Conservation (phyloP, 768 basidiomycete species). For the Leccinum ochraceum region DNA sequence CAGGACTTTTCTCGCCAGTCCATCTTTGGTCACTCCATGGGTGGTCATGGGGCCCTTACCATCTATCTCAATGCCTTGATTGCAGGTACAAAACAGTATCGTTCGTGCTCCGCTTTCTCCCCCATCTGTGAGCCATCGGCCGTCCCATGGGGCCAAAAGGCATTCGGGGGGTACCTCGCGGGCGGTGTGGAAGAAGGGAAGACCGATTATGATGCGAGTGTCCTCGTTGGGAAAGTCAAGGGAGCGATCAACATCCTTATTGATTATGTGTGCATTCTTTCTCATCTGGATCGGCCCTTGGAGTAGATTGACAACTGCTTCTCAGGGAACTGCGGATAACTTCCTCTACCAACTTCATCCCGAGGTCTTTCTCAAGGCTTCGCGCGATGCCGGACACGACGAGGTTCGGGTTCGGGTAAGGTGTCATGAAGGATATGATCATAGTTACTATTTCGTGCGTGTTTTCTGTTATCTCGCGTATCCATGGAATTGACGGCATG, state of each 20-base stretch:
- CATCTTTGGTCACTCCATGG: constrained; percentile 97
- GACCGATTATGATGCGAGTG: constrained; percentile 78
- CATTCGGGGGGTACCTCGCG: constrained; percentile 81
- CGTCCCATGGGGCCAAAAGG: constrained; percentile 91
- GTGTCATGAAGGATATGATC: constrained; percentile 83
- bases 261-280: constrained; percentile 67
- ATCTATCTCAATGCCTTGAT: constrained; percentile 75
- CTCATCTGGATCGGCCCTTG: not conserved
- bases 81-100: constrained; percentile 61
- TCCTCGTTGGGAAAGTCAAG: constrained; percentile 64
- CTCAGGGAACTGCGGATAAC: constrained; percentile 75
- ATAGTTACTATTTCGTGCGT: constrained; percentile 84
- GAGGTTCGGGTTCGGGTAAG: constrained; percentile 78
- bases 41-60: constrained; percentile 92
- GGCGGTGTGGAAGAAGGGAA: constrained; percentile 78
- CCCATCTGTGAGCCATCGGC: constrained; percentile 85
- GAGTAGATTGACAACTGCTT: constrained; percentile 1
- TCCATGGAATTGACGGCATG: constrained; percentile 1
- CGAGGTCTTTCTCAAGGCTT: constrained; percentile 81
- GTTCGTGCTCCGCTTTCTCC: constrained; percentile 87
- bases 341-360: constrained; percentile 91
- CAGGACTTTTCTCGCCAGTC: constrained; percentile 85
- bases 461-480: not conserved
- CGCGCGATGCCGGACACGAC: constrained; percentile 69
- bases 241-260: constrained; percentile 77